A percentile compares a stretch with the other conserved stretches of the same genome.
phyloP scores from a whole-genome alignment of 768 basidiomycete genomes.

The Paxillus rubicundulus region DNA sequence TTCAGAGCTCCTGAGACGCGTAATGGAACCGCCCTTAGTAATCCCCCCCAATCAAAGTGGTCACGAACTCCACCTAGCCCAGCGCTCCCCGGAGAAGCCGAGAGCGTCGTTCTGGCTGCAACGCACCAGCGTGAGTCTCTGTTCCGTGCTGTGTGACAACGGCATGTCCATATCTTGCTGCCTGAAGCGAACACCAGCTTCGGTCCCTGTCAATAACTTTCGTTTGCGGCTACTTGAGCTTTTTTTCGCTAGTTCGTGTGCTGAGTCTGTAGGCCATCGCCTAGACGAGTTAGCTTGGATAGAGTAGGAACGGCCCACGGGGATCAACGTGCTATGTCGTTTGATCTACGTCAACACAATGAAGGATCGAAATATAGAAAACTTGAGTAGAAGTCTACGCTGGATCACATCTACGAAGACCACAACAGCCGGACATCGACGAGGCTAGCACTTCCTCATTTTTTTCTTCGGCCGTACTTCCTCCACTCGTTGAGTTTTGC shows the following conservation, averaged over 20 bases:
- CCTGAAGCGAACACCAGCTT: background rate
- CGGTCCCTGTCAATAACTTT: background rate
- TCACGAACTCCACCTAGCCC: background rate
- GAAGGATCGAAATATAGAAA: no score
- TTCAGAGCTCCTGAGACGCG: background rate
- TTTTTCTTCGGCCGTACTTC: slow-evolving; percentile 19
- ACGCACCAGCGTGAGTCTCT: background rate
- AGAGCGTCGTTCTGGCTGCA: background rate
- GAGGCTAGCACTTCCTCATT: slow-evolving; percentile 7
- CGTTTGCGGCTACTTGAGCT: no score
- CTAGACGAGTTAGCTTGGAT: no score
- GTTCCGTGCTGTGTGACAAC: background rate
- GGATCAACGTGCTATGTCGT: no score
- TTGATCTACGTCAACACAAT: no score
- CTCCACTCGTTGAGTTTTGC: slow-evolving; percentile 32
- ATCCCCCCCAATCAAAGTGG: background rate
- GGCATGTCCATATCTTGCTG: background rate
- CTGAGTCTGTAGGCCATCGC: no score
- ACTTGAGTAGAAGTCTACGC: background rate
- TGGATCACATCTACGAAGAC: background rate
- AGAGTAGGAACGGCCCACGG: no score
- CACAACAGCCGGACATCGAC: background rate
- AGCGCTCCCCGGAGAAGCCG: background rate
- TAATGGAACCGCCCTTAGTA: background rate
- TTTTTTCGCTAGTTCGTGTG: no score